Conservation (phyloP, 169 alveolate genomes). For the Cryptosporidium viatorum region DNA sequence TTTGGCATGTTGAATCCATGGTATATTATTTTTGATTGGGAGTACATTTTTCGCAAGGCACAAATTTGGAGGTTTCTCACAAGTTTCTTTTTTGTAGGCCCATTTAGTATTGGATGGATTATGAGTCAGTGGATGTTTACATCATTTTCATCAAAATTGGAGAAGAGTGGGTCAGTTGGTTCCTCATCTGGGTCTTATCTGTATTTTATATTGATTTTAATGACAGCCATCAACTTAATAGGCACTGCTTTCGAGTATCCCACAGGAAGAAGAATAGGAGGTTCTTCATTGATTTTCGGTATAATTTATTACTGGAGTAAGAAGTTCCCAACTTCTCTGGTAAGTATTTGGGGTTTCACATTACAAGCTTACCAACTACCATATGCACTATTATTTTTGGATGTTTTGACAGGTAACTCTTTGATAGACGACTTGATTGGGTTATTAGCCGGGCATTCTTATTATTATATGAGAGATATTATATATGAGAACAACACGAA, state of each 20-base stretch:
- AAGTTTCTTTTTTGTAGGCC: conserved; percentile 86
- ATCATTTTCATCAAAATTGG: conserved; percentile 84
- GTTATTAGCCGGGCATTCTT: conserved; percentile 87
- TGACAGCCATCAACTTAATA: conserved; percentile 79
- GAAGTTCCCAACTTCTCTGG: conserved; percentile 86
- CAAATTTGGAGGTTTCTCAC: conserved; percentile 88
- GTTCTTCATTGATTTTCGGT: conserved; percentile 82
- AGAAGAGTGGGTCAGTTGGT: conserved; percentile 82
- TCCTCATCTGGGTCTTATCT: conserved; percentile 83
- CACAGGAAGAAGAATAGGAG: conserved; percentile 79
- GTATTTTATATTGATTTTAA: conserved; percentile 84
- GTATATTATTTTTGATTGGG: conserved; percentile 86
- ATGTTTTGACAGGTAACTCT: conserved; percentile 89
- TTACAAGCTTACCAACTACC: conserved; percentile 89
- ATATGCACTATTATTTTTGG: conserved; percentile 86
- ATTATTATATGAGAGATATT: conserved; percentile 85
- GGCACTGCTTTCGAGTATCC: conserved; percentile 85
- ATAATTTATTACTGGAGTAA: conserved; percentile 90
- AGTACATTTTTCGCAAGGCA: conserved; percentile 78
- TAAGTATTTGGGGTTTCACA: conserved; percentile 85
- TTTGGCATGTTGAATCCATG: conserved; percentile 82
- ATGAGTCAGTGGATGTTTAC: conserved; percentile 85
- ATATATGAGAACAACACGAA: conserved; percentile 83
- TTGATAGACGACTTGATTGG: conserved; percentile 88
- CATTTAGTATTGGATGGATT: conserved; percentile 87